Evolutionary conservation across 2,329 filamentous ascomycete genomes (phyloP).

Genomic region (Gremmenia infestans): DNA sequence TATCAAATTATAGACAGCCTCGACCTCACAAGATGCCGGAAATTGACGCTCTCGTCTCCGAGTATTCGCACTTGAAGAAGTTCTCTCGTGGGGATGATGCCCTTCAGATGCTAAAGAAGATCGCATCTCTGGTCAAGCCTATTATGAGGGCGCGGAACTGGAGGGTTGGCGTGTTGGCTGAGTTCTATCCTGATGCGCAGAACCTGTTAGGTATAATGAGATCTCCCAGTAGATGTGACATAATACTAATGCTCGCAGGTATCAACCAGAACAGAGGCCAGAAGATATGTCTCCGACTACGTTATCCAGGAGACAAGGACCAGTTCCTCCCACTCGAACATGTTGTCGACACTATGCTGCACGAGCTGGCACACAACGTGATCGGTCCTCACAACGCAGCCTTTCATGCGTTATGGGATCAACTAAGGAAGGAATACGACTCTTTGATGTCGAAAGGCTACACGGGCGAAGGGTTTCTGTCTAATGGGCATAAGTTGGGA

Average conservation of each 20-base stretch:
- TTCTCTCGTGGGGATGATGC: conserved; percentile 46
- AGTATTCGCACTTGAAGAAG: conserved; percentile 49
- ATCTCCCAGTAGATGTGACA: too few species aligned
- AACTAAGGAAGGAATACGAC: conserved; percentile 81
- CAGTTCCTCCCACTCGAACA: conserved; percentile 78
- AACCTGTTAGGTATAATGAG: conserved; percentile 63
- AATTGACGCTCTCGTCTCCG: conserved; percentile 42
- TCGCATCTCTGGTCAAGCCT: conserved; percentile 86
- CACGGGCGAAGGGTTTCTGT: conserved; percentile 83
- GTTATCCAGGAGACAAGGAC: conserved; percentile 66
- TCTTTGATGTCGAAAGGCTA: conserved; percentile 75
- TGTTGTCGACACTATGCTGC: conserved; percentile 85
- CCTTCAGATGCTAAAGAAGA: conserved; percentile 62
- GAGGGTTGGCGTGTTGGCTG: conserved; percentile 72
- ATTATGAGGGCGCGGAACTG: conserved; percentile 86
- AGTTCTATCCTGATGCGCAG: conserved; percentile 74
- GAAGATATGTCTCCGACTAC: conserved; percentile 77
- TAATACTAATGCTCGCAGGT: conserved; percentile 39
- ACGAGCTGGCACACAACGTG: conserved; percentile 87
- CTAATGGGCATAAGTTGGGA: conserved; percentile 68
- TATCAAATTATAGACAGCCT: too few species aligned
- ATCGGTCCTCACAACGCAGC: conserved; percentile 76
- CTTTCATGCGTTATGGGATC: conserved; percentile 85
- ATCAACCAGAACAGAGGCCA: conserved; percentile 73
- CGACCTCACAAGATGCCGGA: conserved; percentile 19